These are phyloP conservation scores for Trichoderma brevicompactum DNA, from an alignment of 2,329 filamentous ascomycete genomes.

Conservation along the genomic window DNA sequence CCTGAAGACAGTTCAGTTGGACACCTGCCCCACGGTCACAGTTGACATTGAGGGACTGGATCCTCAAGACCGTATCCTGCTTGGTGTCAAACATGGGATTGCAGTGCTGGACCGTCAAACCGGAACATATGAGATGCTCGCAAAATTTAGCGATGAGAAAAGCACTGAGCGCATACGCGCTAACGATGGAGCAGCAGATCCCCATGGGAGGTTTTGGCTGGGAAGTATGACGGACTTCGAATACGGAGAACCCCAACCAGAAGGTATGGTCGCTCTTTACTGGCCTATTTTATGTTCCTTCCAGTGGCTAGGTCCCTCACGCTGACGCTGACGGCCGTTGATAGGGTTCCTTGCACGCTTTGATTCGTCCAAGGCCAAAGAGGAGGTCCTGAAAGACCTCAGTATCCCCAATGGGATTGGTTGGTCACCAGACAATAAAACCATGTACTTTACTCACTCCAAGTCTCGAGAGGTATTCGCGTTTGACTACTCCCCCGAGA, in stretches of 20 bases:
- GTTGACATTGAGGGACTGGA: constrained; percentile 74
- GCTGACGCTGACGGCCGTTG: not conserved
- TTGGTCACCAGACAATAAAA: constrained; percentile 74
- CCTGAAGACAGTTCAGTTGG: constrained; percentile 62
- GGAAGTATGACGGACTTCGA: constrained; percentile 81
- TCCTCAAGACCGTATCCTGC: constrained; percentile 67
- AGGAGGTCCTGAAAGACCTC: constrained; percentile 64
- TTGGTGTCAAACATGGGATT: constrained; percentile 81
- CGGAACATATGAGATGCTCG: constrained; percentile 58
- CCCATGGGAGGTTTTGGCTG: constrained; percentile 80
- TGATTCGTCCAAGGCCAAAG: constrained; percentile 56
- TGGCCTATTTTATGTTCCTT: not conserved
- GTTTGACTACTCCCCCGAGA: constrained; percentile 71
- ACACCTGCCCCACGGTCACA: constrained; percentile 67
- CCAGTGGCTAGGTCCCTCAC: not conserved
- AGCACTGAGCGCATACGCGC: constrained; percentile 61
- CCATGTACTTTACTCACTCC: constrained; percentile 84
- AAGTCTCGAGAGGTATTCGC: constrained; percentile 70
- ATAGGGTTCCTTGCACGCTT: constrained; percentile 76
- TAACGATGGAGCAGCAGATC: constrained; percentile 85
- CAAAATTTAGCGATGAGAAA: constrained; percentile 49
- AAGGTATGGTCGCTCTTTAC: constrained; percentile 49
- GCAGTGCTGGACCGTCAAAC: constrained; percentile 72
- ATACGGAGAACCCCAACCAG: constrained; percentile 60
- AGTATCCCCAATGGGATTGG: constrained; percentile 84